A percentile compares a stretch with the other conserved stretches of the same genome.
These are phyloP conservation scores for Sugiyamaella floridensis DNA, from an alignment of 805 yeast genomes.

Conservation along the genomic window DNA sequence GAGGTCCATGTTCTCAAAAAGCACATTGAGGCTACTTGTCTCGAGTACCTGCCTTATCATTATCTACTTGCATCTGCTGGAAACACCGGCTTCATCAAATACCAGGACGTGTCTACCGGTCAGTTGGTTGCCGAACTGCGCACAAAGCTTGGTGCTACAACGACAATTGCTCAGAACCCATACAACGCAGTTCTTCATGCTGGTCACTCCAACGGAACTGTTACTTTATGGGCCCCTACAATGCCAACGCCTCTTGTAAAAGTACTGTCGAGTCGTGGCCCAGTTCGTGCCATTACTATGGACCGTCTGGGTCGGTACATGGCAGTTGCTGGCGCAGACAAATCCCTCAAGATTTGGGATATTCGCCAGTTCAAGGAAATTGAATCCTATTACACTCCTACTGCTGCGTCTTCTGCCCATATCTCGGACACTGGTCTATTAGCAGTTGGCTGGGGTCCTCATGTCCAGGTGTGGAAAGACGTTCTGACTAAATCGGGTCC, in stretches of 20 bases:
- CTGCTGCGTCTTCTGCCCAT: constrained; percentile 74
- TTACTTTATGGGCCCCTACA: constrained; percentile 88
- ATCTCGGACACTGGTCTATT: constrained; percentile 84
- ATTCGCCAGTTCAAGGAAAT: constrained; percentile 70
- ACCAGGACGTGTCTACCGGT: constrained; percentile 95
- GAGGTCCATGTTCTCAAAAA: constrained; percentile 89
- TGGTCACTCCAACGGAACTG: constrained; percentile 91
- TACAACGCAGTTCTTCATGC: constrained; percentile 93
- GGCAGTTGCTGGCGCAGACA: constrained; percentile 89
- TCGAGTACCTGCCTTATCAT: constrained; percentile 91
- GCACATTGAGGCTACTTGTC: constrained; percentile 74
- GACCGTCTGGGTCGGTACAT: constrained; percentile 90
- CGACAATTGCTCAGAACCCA: constrained; percentile 82
- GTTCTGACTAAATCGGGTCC: constrained; percentile 37
- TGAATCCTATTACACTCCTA: constrained; percentile 61
- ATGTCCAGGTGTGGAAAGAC: constrained; percentile 91
- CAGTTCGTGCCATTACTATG: constrained; percentile 74
- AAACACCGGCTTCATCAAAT: constrained; percentile 77
- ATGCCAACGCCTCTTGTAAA: constrained; percentile 81
- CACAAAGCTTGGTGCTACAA: constrained; percentile 87
- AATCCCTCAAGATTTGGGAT: constrained; percentile 86
- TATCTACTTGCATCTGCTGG: constrained; percentile 84
- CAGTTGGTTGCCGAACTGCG: constrained; percentile 71
- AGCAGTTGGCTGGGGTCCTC: constrained; percentile 94
- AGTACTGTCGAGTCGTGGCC: constrained; percentile 75